Conservation (phyloP, 768 basidiomycete species). For the Cystofilobasidium macerans region DNA sequence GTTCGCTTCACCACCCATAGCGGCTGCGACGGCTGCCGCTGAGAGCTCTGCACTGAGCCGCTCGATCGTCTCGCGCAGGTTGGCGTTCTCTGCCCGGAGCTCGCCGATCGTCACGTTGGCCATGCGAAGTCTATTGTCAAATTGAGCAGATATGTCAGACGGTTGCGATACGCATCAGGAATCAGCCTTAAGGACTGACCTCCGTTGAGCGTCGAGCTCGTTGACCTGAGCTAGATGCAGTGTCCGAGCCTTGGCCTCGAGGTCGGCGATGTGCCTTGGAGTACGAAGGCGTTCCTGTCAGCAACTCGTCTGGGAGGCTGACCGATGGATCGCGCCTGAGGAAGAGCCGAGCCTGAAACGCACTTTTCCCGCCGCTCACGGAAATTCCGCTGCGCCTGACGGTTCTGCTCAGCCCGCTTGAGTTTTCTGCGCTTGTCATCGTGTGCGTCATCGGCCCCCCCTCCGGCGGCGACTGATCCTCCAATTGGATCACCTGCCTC, state of each 20-base stretch:
- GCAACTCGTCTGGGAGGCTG: not conserved
- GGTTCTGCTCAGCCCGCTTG: slow-evolving; percentile 4
- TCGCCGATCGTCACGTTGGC: not conserved
- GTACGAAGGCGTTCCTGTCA: not conserved
- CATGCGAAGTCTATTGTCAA: not conserved
- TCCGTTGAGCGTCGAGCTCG: not conserved
- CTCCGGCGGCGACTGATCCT: too few species aligned
- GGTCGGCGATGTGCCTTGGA: not conserved
- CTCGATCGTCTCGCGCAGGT: not conserved
- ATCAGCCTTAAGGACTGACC: not conserved
- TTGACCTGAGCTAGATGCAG: not conserved
- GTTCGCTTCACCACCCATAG: too few species aligned
- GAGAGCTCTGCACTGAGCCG: not conserved
- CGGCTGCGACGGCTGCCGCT: not conserved
- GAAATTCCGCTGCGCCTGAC: not conserved
- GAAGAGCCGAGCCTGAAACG: not conserved
- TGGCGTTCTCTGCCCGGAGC: not conserved
- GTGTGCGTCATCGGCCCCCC: not conserved
- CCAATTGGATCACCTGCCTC: too few species aligned
- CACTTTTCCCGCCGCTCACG: not conserved
- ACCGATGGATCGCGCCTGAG: not conserved
- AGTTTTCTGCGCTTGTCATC: not conserved
- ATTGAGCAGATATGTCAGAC: too few species aligned
- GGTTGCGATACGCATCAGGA: too few species aligned
- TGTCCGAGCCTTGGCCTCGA: not conserved